Evolutionary conservation across 331 rosid species (phyloP).

Genomic region (Acacia concinna): DNA sequence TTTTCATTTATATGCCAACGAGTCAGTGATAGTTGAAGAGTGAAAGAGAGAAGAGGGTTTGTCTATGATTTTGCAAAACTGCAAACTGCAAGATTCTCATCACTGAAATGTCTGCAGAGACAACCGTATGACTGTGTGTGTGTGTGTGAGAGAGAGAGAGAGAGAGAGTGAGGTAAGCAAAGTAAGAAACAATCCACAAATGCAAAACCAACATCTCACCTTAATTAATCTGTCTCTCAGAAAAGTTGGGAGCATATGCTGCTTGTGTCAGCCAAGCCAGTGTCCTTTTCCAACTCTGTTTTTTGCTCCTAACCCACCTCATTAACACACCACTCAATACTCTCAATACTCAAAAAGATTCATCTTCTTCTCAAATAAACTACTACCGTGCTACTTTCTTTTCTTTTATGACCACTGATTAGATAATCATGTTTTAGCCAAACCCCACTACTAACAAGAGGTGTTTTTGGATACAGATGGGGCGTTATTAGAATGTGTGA

Average conservation of each 20-base stretch:
- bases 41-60: conserved; percentile 42
- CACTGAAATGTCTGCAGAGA: conserved; percentile 44
- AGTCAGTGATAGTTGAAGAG: conserved; percentile 48
- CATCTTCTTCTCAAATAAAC: not conserved
- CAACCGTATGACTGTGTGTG: not conserved
- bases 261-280: not conserved
- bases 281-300: not conserved
- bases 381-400: not conserved
- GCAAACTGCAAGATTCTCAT: conserved; percentile 52
- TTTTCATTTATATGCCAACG: conserved; percentile 35
- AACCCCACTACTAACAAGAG: not conserved
- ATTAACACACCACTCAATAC: not conserved
- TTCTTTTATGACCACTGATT: not conserved
- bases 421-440: not conserved
- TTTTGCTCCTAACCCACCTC: not conserved
- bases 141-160: not conserved
- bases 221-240: not conserved
- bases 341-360: not conserved
- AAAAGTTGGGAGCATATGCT: conserved; percentile 6
- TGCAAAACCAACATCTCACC: not conserved
- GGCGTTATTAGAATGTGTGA: not conserved
- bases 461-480: not conserved
- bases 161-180: not conserved
- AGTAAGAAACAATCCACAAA: not conserved
- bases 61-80: conserved; percentile 50